A percentile compares a stretch with the other conserved stretches of the same genome.
phyloP scores from a whole-genome alignment of 129 eudicot genomes.

The Oenanthe sinensis region DNA sequence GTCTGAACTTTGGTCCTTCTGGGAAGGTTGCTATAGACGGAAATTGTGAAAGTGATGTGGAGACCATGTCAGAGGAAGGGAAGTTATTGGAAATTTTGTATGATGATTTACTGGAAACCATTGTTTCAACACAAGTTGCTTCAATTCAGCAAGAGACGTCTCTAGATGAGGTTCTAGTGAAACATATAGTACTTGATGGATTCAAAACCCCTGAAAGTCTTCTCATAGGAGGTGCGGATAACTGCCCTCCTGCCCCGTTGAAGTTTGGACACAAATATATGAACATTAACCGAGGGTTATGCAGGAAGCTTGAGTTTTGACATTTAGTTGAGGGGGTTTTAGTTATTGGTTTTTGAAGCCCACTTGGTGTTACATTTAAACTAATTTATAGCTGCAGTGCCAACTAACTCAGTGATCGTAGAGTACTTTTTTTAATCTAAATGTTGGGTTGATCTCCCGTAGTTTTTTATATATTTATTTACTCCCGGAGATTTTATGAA shows the following conservation, averaged over 20 bases:
- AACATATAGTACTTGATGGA: conserved; percentile 14
- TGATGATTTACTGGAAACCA: conserved; percentile 35
- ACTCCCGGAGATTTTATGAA: not conserved
- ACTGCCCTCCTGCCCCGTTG: conserved; percentile 60
- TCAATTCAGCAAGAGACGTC: conserved; percentile 20
- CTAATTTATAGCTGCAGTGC: conserved; percentile 6
- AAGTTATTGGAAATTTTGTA: conserved; percentile 27
- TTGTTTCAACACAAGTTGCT: conserved; percentile 15
- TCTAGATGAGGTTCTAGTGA: conserved; percentile 9
- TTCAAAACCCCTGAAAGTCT: conserved; percentile 37
- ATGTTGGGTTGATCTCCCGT: conserved; percentile 4
- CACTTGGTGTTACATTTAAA: not conserved
- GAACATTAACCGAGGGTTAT: conserved; percentile 20
- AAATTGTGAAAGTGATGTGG: conserved; percentile 11
- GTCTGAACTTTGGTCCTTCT: conserved; percentile 30
- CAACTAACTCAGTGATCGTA: not conserved
- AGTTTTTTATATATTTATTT: not conserved
- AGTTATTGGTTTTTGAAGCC: not conserved
- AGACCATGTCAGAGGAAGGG: conserved; percentile 24
- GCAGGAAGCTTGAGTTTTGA: conserved; percentile 8
- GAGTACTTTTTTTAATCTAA: not conserved
- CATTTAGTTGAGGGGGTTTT: not conserved
- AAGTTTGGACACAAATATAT: conserved; percentile 24
- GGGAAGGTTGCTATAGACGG: conserved; percentile 5
- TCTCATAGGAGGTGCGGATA: conserved; percentile 30